These are phyloP conservation scores for Phylloporus rhodoxanthus DNA, from an alignment of 768 basidiomycete species.

Conservation along the genomic window DNA sequence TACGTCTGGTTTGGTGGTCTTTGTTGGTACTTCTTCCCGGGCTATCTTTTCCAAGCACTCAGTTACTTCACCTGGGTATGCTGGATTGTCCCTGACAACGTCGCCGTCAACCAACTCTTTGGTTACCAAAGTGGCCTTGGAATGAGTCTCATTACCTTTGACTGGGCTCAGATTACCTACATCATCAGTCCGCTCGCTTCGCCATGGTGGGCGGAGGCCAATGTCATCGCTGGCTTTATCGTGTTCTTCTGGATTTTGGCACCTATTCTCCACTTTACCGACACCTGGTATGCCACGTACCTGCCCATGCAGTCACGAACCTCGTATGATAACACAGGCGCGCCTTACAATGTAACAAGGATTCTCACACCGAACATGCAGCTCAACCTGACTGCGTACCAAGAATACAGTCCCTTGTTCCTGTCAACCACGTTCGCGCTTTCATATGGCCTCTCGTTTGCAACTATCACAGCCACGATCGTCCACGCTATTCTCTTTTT, in stretches of 20 bases:
- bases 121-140: slow-evolving; percentile 53
- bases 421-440: slow-evolving; percentile 47
- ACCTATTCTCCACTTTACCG: slow-evolving; percentile 29
- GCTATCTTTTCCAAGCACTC: slow-evolving; percentile 66
- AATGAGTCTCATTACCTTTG: slow-evolving; percentile 75
- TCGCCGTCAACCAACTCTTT: slow-evolving; percentile 70
- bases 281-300: slow-evolving; percentile 35
- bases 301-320: slow-evolving; percentile 37
- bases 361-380: slow-evolving; percentile 31
- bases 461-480: slow-evolving; percentile 37
- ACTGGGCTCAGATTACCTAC: slow-evolving; percentile 74
- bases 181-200: slow-evolving; percentile 34
- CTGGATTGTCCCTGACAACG: slow-evolving; percentile 69
- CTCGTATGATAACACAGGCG: slow-evolving; percentile 41
- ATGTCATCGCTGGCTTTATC: slow-evolving; percentile 34
- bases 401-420: slow-evolving; percentile 38
- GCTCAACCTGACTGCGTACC: slow-evolving; percentile 32
- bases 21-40: slow-evolving; percentile 59
- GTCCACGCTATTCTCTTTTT: slow-evolving; percentile 46
- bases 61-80: slow-evolving; percentile 55
- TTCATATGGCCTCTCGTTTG: slow-evolving; percentile 46
- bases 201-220: slow-evolving; percentile 37
- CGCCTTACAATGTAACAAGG: slow-evolving; percentile 34
- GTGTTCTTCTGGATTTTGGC: slow-evolving; percentile 31
- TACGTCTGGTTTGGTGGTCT: slow-evolving; percentile 38